Conservation (phyloP, 306 rosid species). For the Rosa rugosa region DNA sequence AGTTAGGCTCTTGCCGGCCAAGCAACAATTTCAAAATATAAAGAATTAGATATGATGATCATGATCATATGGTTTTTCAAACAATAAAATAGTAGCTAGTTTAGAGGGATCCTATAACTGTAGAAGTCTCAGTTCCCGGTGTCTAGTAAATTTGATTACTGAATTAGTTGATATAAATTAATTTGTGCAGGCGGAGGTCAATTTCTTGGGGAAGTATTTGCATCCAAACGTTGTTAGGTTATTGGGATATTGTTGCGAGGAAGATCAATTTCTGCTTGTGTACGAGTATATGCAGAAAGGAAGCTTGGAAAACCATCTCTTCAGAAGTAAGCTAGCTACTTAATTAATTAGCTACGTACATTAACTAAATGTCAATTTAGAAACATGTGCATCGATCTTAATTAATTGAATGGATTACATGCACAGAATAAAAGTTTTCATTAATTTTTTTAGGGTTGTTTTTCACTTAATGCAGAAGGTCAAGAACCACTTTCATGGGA, state of each 20-base stretch:
- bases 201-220: slow-evolving; percentile 68
- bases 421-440: background rate
- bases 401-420: background rate
- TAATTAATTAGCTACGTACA: background rate
- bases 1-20: background rate
- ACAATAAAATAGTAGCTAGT: background rate
- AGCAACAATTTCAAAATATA: background rate
- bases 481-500: slow-evolving; percentile 74
- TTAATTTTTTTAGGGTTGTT: no score
- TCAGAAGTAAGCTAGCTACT: slow-evolving; percentile 45
- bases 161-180: background rate
- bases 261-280: slow-evolving; percentile 55
- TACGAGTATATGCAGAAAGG: slow-evolving; percentile 80
- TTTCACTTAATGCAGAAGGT: slow-evolving; percentile 32
- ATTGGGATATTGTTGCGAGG: slow-evolving; percentile 78
- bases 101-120: background rate
- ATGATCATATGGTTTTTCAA: background rate
- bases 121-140: background rate
- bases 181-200: slow-evolving; percentile 66
- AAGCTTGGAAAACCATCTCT: slow-evolving; percentile 87
- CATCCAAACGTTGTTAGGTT: slow-evolving; percentile 84
- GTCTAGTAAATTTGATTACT: background rate
- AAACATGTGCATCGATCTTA: background rate
- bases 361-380: background rate
- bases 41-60: background rate